Base-by-base conservation (phyloP, 23 red algal species). In the Gracilaria domingensis region DNA sequence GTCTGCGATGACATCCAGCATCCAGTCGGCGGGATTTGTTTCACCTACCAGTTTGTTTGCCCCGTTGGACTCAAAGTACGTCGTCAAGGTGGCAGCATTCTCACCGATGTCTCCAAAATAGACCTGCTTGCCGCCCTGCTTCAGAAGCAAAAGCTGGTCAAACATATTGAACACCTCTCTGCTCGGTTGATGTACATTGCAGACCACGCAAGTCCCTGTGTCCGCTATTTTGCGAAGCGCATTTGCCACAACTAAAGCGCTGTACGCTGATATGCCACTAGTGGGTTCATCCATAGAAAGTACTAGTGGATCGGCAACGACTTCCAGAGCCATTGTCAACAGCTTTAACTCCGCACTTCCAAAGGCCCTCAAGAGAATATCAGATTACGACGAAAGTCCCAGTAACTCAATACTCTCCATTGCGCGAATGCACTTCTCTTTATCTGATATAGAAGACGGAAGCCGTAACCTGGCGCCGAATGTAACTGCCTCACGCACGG, bases 241-340 rank as follows among this genome's bases (percentile, higher is more conserved):
- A 21, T 61, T 78, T 47, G 95, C 78, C 7, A 99, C 70, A 59
- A 82, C 39, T 28, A 93, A 75, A 0, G 94, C 91, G 8, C 93
- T 93, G 9, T 90, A 76, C 5, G 86, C 57, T 33, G 93, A 91
- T 23, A 99, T 93, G 8, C 97, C 97, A 45, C 78, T 85, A 8
- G 94, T 99, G 33, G 94, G 94, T 54, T 99, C 97, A 75, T 99
- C 97, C 0, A 94, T 64, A 74, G 96, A 94, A 69, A 99, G 65
- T 16, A 99, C 75, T 0, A 48, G 66, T 13, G 97, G 97, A 29
- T 88, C 59, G 23, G 86, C 70, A 25, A 99, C 84, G 20, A 99
- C 87, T 70, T 99, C 91, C 34, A 89, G 14, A 60, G 47, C 96
- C 73, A 98, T 98, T 64, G 96, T 95, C 30, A 98, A 53, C 34